These are phyloP conservation scores for Leishmania tarentolae DNA, from an alignment of 208 protist genomes.

Conservation along the genomic window DNA sequence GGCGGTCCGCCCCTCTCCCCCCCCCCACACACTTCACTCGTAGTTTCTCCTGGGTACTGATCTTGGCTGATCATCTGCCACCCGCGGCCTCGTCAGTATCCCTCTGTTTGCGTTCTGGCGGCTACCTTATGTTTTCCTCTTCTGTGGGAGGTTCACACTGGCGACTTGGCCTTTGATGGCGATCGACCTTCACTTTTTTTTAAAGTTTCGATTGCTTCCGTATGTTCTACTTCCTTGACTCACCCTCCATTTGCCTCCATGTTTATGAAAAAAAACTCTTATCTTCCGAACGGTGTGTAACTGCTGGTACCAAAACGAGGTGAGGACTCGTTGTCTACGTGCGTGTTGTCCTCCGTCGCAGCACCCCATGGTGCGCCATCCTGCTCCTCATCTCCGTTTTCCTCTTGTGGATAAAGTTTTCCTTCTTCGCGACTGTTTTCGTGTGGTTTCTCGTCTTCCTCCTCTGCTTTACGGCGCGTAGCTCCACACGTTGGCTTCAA, in stretches of 20 bases:
- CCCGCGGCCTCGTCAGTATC: neutral
- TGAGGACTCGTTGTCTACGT: neutral
- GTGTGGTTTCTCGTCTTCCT: neutral
- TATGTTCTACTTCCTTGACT: no score
- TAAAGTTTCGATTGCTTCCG: no score
- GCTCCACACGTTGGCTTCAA: neutral
- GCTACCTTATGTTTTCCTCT: neutral
- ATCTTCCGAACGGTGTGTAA: no score
- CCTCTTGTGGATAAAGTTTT: no score
- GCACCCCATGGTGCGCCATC: no score
- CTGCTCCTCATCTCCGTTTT: neutral
- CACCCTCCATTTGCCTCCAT: no score
- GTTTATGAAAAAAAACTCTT: no score
- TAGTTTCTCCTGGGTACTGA: neutral
- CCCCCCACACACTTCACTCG: no score
- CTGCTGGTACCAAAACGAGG: no score
- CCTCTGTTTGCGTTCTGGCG: neutral
- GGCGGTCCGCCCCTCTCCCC: neutral
- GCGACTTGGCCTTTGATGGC: no score
- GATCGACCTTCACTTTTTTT: no score
- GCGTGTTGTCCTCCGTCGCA: neutral
- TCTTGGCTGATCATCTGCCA: neutral
- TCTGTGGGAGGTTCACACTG: neutral
- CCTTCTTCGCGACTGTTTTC: neutral
- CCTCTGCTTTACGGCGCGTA: neutral